phyloP scores from a whole-genome alignment of 2,329 filamentous ascomycete species.

The Pseudogymnoascus pannorum region DNA sequence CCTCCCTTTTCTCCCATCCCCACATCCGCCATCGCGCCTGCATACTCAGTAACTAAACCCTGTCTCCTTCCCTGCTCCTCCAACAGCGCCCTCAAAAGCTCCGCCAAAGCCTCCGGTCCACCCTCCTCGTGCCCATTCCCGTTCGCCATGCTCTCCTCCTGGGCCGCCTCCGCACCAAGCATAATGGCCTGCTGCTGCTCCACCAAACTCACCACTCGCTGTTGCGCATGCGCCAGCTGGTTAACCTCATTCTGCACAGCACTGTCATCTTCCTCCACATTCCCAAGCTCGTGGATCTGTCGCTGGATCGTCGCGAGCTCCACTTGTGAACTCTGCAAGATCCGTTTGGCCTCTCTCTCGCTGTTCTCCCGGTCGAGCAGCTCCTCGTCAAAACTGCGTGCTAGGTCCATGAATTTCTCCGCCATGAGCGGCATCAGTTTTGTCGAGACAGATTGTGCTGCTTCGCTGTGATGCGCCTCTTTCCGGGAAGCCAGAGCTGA shows the following conservation, averaged over 20 bases:
- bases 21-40: constrained; percentile 59
- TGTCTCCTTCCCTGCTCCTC: constrained; percentile 44
- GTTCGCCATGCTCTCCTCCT: constrained; percentile 38
- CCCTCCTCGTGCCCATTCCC: constrained; percentile 38
- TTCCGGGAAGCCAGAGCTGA: constrained; percentile 11
- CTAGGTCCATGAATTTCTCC: constrained; percentile 65
- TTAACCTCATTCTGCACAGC: constrained; percentile 20
- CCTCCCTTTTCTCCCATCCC: constrained; percentile 67
- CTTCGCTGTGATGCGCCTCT: constrained; percentile 47
- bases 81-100: constrained; percentile 46
- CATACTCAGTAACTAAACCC: constrained; percentile 58
- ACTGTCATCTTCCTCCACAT: constrained; percentile 18
- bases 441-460: constrained; percentile 61
- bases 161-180: constrained; percentile 32
- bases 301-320: constrained; percentile 57
- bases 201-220: constrained; percentile 22
- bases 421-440: constrained; percentile 63
- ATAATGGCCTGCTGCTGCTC: constrained; percentile 42
- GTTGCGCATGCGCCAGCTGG: constrained; percentile 17
- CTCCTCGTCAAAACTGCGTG: constrained; percentile 66
- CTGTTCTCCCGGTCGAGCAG: constrained; percentile 65
- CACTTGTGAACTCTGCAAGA: constrained; percentile 58
- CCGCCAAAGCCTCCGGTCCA: constrained; percentile 37
- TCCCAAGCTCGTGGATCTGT: constrained; percentile 48
- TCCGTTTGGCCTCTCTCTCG: constrained; percentile 59